These are phyloP conservation scores for Tolypocladium cylindrosporum DNA, from an alignment of 2,329 filamentous ascomycete species.

Conservation along the genomic window DNA sequence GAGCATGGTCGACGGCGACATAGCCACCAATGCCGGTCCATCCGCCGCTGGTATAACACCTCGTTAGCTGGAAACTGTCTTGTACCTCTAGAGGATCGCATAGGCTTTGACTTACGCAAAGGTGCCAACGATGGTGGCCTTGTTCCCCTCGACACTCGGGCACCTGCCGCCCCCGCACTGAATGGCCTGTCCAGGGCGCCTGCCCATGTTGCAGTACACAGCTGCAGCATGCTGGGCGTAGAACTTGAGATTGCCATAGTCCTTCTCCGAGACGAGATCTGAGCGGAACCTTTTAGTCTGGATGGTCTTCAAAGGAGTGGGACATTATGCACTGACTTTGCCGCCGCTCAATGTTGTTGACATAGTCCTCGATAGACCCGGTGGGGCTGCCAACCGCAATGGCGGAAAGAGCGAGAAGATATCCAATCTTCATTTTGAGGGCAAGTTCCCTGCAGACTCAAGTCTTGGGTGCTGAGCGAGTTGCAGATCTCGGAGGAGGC, in stretches of 20 bases:
- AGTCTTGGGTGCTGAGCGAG: background rate
- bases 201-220: slow-evolving; percentile 42
- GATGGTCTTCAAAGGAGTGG: background rate
- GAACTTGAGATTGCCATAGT: slow-evolving; percentile 32
- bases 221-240: slow-evolving; percentile 42
- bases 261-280: slow-evolving; percentile 14
- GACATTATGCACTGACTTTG: slow-evolving; percentile 19
- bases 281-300: background rate
- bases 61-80: slow-evolving; percentile 1
- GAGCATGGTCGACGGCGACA: slow-evolving; percentile 37
- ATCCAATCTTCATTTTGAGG: background rate
- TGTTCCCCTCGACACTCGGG: slow-evolving; percentile 29
- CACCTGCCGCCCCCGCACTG: slow-evolving; percentile 33
- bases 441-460: background rate
- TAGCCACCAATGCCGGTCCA: slow-evolving; percentile 38
- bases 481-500: too few species aligned
- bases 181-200: slow-evolving; percentile 25
- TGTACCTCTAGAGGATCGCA: background rate
- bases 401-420: background rate
- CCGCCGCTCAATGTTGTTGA: slow-evolving; percentile 15
- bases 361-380: slow-evolving; percentile 13
- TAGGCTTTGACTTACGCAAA: slow-evolving; percentile 23
- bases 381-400: background rate
- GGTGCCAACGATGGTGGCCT: slow-evolving; percentile 31
- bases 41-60: slow-evolving; percentile 21